These are phyloP conservation scores for Backusella luteola DNA, from an alignment of 192 early-diverging fungal species.

Conservation along the genomic window DNA sequence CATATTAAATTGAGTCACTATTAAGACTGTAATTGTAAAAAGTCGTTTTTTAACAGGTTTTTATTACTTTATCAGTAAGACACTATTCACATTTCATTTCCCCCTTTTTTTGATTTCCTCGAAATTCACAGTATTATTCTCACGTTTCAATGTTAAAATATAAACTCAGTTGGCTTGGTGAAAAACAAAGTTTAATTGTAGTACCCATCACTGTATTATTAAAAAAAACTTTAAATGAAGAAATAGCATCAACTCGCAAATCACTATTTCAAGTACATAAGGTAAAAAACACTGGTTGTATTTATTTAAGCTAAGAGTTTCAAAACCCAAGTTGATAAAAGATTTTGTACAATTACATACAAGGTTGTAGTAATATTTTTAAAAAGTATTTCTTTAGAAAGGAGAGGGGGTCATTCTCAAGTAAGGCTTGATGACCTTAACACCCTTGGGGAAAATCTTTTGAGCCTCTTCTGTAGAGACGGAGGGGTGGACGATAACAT, in stretches of 20 bases:
- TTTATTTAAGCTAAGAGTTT: slow-evolving; percentile 1
- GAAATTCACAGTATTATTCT: neutral
- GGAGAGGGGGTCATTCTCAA: slow-evolving; percentile 65
- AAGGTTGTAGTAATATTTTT: neutral
- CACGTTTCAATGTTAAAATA: neutral
- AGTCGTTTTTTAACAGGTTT: no score
- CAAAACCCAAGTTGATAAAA: neutral
- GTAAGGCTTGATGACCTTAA: slow-evolving; percentile 81
- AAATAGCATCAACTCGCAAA: neutral
- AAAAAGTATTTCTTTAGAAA: slow-evolving; percentile 24
- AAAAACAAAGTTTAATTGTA: neutral
- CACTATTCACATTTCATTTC: no score
- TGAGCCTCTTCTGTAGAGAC: slow-evolving; percentile 83
- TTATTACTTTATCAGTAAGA: no score
- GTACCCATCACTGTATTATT: neutral
- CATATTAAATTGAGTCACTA: no score
- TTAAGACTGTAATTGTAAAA: no score
- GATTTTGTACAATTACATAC: neutral
- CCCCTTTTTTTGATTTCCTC: no score
- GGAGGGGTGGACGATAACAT: slow-evolving; percentile 90
- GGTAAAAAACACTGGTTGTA: neutral
- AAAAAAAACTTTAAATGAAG: neutral
- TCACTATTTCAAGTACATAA: neutral
- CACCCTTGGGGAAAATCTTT: slow-evolving; percentile 76
- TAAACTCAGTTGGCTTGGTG: neutral